These are phyloP conservation scores for Hagleromyces aurorensis DNA, from an alignment of 805 yeast species.

Conservation along the genomic window DNA sequence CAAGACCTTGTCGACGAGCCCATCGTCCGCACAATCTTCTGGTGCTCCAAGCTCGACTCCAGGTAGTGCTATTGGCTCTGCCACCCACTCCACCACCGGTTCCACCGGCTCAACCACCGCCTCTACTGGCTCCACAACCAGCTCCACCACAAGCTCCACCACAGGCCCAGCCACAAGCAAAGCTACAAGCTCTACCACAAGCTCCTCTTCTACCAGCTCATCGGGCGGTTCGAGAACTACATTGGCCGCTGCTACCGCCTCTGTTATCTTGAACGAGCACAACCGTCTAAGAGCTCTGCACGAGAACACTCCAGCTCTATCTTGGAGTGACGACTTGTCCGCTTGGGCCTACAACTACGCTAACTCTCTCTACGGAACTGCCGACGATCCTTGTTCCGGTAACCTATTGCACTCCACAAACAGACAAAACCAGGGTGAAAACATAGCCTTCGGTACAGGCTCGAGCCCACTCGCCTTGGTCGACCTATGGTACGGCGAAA, in stretches of 20 bases:
- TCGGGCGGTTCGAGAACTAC: slow-evolving; percentile 12
- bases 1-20: slow-evolving; percentile 4
- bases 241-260: slow-evolving; percentile 17
- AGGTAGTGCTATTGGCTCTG: background rate
- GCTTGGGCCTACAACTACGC: slow-evolving; percentile 46
- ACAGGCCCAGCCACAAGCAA: slow-evolving; percentile 14
- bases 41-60: slow-evolving; percentile 3
- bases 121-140: too few relatives aligned
- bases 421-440: slow-evolving; percentile 53
- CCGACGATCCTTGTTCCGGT: slow-evolving; percentile 52
- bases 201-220: slow-evolving; percentile 14
- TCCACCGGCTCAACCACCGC: slow-evolving; percentile 2
- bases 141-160: too few relatives aligned
- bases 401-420: slow-evolving; percentile 49
- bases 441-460: slow-evolving; percentile 58
- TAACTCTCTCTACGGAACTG: slow-evolving; percentile 31
- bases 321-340: slow-evolving; percentile 42
- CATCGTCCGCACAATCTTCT: slow-evolving; percentile 9
- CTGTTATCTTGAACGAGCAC: slow-evolving; percentile 39
- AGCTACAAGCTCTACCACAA: slow-evolving; percentile 17
- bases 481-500: slow-evolving; percentile 71
- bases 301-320: slow-evolving; percentile 34
- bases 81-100: slow-evolving; percentile 1
- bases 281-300: slow-evolving; percentile 44
- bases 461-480: slow-evolving; percentile 40